Evolutionary conservation across 1,284 basidiomycete species (phyloP), one percentile per base, ranked within the genome.

Genomic region (Ceratobasidium sp.): DNA sequence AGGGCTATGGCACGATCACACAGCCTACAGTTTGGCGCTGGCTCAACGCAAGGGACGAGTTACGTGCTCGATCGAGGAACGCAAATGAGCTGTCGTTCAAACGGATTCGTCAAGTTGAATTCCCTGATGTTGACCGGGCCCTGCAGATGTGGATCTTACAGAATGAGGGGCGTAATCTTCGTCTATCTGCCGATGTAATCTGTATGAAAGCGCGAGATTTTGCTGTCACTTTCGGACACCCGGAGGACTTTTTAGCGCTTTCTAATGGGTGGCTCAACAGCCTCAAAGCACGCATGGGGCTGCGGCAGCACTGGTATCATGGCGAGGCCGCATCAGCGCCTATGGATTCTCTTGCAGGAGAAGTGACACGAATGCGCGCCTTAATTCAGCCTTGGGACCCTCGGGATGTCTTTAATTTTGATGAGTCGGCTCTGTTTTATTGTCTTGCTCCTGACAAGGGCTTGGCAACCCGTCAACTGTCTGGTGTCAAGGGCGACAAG

Each of bases 351-450:
- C 26, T 73, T n/a, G 41, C 16, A 2, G 54, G 8, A 4, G 61
- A 63, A 26, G 16, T 57, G 0, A 18, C 23, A 18, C 11, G 32
- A n/a, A 38, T 38, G 1, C 55, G 18, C n/a, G 55, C 2, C 8
- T 38, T 58, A 5, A 58, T 58, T 13, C 4, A 9, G 9, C 1
- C 80, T 82, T 79, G 78, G 80, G 9, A 74, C 8, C 69, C 77
- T 46, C 64, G 75, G n/a, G 78, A 83, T 62, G 80, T 81, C 35
- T 81, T 80, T 52, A 82, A 82, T 67, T 79, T 81, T 78, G 82
- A 83, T 77, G 80, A 83, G 74, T 81, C 80, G 6, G 80, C 80
- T 1, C 72, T 82, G 1, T 81, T 81, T 74, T 82, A 77, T 75
- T 74, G 75, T 6, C 67, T 77, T 70, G 73, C 75, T 21, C 78